A percentile compares a stretch with the other conserved stretches of the same genome.
phyloP scores from a whole-genome alignment of 495 filamentous ascomycete species.

The Staphylotrichum longicolle region DNA sequence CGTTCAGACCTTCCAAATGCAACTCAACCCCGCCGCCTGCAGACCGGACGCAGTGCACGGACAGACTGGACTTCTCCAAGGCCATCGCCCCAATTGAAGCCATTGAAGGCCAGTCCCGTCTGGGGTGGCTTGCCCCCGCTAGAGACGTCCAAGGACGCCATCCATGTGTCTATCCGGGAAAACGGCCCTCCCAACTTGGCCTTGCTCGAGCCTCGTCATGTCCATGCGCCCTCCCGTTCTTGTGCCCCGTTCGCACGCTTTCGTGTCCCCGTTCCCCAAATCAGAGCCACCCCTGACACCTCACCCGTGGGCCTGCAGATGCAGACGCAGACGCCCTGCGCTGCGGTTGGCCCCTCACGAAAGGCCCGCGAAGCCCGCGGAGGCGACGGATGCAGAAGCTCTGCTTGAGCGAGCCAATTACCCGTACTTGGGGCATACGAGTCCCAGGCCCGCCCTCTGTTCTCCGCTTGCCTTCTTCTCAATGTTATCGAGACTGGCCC shows the following conservation, averaged over 20 bases:
- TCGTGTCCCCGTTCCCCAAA: background rate
- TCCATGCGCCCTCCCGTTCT: background rate
- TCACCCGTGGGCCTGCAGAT: background rate
- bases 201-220: background rate
- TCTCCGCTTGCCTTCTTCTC: background rate
- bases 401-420: background rate
- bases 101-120: background rate
- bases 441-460: background rate
- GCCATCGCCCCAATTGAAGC: background rate
- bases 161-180: conserved; percentile 14
- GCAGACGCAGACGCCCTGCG: conserved; percentile 5
- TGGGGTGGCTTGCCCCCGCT: background rate
- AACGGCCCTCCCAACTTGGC: conserved; percentile 8
- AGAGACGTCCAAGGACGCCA: background rate
- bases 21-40: conserved; percentile 7
- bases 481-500: too few species aligned
- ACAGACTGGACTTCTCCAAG: background rate
- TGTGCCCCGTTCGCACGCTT: conserved; percentile 1
- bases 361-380: background rate
- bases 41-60: conserved; percentile 7
- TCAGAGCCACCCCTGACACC: background rate
- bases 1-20: conserved; percentile 9
- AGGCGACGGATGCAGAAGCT: background rate
- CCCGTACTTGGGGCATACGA: background rate
- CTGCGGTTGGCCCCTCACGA: background rate